Base-by-base conservation (phyloP, 306 rosid species). In the Cyclanthera cordifolia region DNA sequence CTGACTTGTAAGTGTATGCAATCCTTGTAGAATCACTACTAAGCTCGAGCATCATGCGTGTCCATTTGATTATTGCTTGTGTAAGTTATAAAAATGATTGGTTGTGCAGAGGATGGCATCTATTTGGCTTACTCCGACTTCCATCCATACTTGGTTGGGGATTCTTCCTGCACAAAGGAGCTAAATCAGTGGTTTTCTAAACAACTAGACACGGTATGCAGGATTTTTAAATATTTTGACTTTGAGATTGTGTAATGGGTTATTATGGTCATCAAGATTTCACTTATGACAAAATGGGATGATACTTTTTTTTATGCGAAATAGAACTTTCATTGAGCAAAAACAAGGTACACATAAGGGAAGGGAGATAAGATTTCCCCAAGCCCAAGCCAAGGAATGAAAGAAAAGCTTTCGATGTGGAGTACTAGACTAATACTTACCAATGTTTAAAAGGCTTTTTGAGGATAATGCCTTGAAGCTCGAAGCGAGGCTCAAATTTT, bases 151-250 rank as follows among this genome's bases (percentile, higher is more conserved):
- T 78, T 93, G 85, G 83, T 80, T 72, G 99, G 91, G 78, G 99
- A 93, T 76, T 80, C 96, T 10, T 82, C 87, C 49, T 93, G 91
- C 84, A 75, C 88, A 41, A 84, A 86, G 75, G 96, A 93, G 82
- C 83, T 93, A 60, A 90, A 90, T 78, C 93, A 90, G 80, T 90
- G 99, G 99, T 93, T 93, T 86, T 72, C 95, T 66, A 90, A 87
- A 84, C 95, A 90, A 71, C 78, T 93, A 79, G 96, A 93, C 82
- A 90, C 94, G 30, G 99, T 93, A 83, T 45, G 90, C 65, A 25
- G 67, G 37, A 41, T 23, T 41, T 21, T 64, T 10, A 64, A 21
- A 37, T 61, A 8, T 61, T 17, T 59, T 60, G 24, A 39, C 10
- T 37, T 37, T 13, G 9, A 61, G 20, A 61, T 61, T 61, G 49